Base-by-base conservation (phyloP, 306 rosid genomes). In the Cucumis sativus region DNA sequence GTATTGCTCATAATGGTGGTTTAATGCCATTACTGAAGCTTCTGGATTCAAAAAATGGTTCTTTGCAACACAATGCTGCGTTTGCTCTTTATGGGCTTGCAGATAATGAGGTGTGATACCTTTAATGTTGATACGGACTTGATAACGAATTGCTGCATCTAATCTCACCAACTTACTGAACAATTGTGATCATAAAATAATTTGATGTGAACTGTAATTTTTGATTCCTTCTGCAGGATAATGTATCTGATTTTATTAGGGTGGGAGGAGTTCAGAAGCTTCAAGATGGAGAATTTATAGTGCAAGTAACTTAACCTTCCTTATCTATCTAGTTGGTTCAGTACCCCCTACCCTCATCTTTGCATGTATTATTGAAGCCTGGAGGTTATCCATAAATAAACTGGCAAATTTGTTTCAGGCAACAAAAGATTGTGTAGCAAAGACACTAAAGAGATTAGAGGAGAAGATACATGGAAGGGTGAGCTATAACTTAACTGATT, bases 51-150 rank as follows among this genome's bases (percentile, higher is more conserved):
- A 92, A 89, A 89, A 96, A 92, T 85, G 99, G 99, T 77, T 92
- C 99, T 52, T 82, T 96, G 86, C 99, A 96, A 82, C 99, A 96
- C 84, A 96, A 96, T 89, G 97, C 98, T 35, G 99, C 99, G 74
- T 96, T 96, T 85, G 93, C 99, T 66, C 96, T 96, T 77, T 96
- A 96, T 81, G 99, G 99, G 64, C 97, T 96, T 80, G 97, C 99
- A 39, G 99, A 96, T 80, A 96, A 96, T 58, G 99, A 96, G 96
- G 98, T 95, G 77, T 76, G 82, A 2, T 78, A 41, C 69, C 56
- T 73, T 41, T 72, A 35, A 69, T 61, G 33, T 79, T 68, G 15
- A 47, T 76, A 49, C 78, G 63, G 78, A 63, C 35, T 77, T 69
- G 45, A 79, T 57, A 66, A 70, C 15, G 68, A 37, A 45, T 71